A percentile compares a stretch with the other conserved stretches of the same genome.
These are phyloP conservation scores for Colletotrichum cereale DNA, from an alignment of 2,329 filamentous ascomycete genomes.

Conservation along the genomic window DNA sequence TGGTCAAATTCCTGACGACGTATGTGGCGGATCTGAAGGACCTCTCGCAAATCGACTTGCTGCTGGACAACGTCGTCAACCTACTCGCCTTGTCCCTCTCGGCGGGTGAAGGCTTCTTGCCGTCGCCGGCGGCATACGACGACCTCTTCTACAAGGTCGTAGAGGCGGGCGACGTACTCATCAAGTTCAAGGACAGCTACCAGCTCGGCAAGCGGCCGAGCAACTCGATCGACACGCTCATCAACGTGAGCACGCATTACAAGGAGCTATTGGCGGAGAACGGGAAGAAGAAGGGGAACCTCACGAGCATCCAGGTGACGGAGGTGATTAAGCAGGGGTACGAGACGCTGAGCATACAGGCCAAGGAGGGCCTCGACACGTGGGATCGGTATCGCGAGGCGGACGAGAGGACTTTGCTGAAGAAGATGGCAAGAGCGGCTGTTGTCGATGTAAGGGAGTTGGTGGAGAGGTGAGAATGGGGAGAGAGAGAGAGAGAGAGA, in stretches of 20 bases:
- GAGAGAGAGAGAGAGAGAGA: no score
- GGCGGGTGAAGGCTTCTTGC: slow-evolving; percentile 90
- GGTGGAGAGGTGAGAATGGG: slow-evolving; percentile 54
- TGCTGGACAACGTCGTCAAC: slow-evolving; percentile 84
- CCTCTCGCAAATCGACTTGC: slow-evolving; percentile 75
- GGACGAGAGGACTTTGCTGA: slow-evolving; percentile 85
- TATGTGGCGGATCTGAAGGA: slow-evolving; percentile 83
- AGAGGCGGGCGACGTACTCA: slow-evolving; percentile 85
- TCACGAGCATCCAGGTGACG: slow-evolving; percentile 87
- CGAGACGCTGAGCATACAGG: slow-evolving; percentile 91
- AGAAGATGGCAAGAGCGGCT: slow-evolving; percentile 85
- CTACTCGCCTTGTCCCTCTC: slow-evolving; percentile 87
- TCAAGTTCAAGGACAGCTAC: slow-evolving; percentile 86
- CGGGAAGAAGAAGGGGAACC: slow-evolving; percentile 66
- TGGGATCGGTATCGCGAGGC: slow-evolving; percentile 91
- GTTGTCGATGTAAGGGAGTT: slow-evolving; percentile 72
- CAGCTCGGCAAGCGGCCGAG: slow-evolving; percentile 67
- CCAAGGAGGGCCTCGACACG: slow-evolving; percentile 85
- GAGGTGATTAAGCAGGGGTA: slow-evolving; percentile 97
- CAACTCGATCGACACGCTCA: slow-evolving; percentile 85
- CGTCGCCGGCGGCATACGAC: slow-evolving; percentile 88
- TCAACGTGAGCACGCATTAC: slow-evolving; percentile 88
- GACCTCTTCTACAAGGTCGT: slow-evolving; percentile 99
- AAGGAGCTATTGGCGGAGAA: slow-evolving; percentile 80
- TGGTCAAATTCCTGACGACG: slow-evolving; percentile 90